Evolutionary conservation across 352 stramenopile genomes (phyloP).

Genomic region (Pythium periplocum): DNA sequence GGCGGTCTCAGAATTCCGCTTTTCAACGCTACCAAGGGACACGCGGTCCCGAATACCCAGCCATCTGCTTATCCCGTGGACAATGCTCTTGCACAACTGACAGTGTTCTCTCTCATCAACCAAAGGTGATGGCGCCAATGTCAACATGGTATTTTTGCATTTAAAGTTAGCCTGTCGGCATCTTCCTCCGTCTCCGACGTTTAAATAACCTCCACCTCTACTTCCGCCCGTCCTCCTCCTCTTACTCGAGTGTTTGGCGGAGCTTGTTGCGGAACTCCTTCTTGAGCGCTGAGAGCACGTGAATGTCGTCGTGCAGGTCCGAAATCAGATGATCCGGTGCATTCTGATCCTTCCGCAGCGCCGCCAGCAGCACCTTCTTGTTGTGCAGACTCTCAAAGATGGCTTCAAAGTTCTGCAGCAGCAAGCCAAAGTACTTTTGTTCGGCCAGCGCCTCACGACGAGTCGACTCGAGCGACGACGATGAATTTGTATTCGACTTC

Average conservation of each 20-base stretch:
- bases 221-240: neutral
- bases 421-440: constrained; percentile 75
- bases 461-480: constrained; percentile 22
- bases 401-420: constrained; percentile 82
- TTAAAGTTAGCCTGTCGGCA: too few relatives aligned
- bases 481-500: constrained; percentile 47
- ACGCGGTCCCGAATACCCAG: too few relatives aligned
- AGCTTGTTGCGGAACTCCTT: constrained; percentile 79
- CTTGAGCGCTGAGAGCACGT: constrained; percentile 74
- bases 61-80: too few relatives aligned
- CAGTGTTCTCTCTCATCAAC: too few relatives aligned
- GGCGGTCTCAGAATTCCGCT: too few relatives aligned
- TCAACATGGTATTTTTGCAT: too few relatives aligned
- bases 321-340: constrained; percentile 68
- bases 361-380: constrained; percentile 75
- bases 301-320: constrained; percentile 76
- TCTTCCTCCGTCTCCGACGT: too few relatives aligned
- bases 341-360: constrained; percentile 59
- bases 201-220: neutral
- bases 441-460: constrained; percentile 58
- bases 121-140: too few relatives aligned
- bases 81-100: too few relatives aligned
- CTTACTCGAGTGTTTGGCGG: constrained; percentile 46
- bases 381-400: constrained; percentile 83
- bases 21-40: too few relatives aligned